Percentiles rank a stretch among this genome's conserved stretches.
Conservation (phyloP, 176 grass and related monocot genomes). For the Carex kokanica region DNA sequence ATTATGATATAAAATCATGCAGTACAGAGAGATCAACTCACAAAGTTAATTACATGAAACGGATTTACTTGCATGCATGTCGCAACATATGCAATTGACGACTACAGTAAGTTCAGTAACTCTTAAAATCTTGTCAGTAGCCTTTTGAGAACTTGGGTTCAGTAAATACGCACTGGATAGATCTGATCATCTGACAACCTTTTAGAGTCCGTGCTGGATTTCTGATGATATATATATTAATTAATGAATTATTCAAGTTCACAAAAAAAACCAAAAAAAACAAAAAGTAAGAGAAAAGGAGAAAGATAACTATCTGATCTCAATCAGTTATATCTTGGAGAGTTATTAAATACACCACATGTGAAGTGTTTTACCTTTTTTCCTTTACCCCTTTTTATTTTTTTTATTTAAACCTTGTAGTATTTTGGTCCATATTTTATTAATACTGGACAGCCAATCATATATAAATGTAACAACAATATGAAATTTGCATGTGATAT, state of each 20-base stretch:
- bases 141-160: slow-evolving; percentile 5
- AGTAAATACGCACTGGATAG: background rate
- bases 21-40: no score
- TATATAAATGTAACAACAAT: slow-evolving; percentile 9
- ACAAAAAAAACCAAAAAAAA: background rate
- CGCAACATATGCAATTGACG: background rate
- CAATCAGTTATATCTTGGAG: background rate
- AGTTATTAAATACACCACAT: slow-evolving; percentile 9
- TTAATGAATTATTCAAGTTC: background rate
- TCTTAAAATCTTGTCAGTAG: background rate
- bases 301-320: background rate
- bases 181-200: background rate
- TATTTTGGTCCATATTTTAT: background rate
- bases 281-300: background rate
- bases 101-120: background rate
- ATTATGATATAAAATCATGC: no score
- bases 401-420: slow-evolving; percentile 12
- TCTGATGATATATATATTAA: background rate
- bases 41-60: background rate
- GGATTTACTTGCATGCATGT: background rate
- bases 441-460: background rate
- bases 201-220: background rate
- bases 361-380: slow-evolving; percentile 28
- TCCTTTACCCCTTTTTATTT: background rate
- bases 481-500: slow-evolving; percentile 19